Percentiles rank a stretch among this genome's conserved stretches.
Conservation (phyloP, 148 eudicot species). For the Cornus florida region DNA sequence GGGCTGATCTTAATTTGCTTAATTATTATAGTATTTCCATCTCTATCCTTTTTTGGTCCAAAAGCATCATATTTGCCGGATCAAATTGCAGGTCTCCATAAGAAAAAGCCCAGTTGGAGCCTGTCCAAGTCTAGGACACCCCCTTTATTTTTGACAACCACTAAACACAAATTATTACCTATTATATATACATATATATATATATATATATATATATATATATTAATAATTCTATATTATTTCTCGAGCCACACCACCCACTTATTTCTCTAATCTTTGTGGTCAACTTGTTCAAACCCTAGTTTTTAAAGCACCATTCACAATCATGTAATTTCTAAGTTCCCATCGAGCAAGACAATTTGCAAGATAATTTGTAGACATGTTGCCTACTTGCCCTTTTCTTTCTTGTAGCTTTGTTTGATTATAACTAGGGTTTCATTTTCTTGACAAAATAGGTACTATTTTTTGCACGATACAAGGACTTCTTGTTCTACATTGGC, state of each 20-base stretch:
- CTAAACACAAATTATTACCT: background rate
- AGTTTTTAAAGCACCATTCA: conserved; percentile 13
- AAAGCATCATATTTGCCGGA: conserved; percentile 25
- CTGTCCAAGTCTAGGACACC: background rate
- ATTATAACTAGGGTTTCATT: background rate
- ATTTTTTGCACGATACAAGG: conserved; percentile 32
- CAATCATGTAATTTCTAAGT: background rate
- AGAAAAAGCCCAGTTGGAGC: background rate
- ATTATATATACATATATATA: background rate
- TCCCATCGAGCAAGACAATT: conserved; percentile 5
- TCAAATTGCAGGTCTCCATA: conserved; percentile 22
- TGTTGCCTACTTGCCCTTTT: conserved; percentile 3
- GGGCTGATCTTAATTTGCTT: too few relatives aligned
- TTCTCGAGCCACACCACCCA: conserved; percentile 29
- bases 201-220: background rate
- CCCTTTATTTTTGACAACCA: background rate
- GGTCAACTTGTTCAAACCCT: conserved; percentile 8
- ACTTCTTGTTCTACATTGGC: conserved; percentile 29
- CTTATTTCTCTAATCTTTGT: background rate
- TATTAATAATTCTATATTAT: background rate
- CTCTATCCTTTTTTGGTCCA: background rate
- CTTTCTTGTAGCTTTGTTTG: background rate
- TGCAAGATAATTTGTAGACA: conserved; percentile 10
- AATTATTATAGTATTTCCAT: too few relatives aligned
- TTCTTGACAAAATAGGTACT: too few relatives aligned